phyloP scores from a whole-genome alignment of 225 moss, liverwort and hornwort genomes.

The Straminergon stramineum region DNA sequence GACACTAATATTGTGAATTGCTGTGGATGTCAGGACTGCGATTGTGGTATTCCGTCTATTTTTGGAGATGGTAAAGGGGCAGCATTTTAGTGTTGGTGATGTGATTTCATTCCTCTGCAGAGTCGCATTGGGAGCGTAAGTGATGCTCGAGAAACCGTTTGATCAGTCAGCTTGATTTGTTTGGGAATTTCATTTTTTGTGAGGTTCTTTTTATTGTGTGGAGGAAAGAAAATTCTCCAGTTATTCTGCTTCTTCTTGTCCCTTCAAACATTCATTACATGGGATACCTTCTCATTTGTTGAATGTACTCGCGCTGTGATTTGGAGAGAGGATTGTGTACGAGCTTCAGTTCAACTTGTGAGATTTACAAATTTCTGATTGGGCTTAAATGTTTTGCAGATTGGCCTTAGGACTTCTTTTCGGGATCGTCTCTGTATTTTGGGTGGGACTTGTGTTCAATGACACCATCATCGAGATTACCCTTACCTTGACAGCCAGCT shows the following conservation, averaged over 20 bases:
- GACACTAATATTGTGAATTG: not conserved
- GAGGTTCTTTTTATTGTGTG: not conserved
- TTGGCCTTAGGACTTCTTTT: conserved; percentile 63
- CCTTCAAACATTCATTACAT: not conserved
- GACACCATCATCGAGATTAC: conserved; percentile 88
- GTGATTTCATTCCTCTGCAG: conserved; percentile 68
- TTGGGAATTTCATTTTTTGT: not conserved
- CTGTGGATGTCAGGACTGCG: conserved; percentile 53
- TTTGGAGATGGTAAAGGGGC: conserved; percentile 68
- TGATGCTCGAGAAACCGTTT: not conserved
- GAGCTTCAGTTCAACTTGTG: not conserved
- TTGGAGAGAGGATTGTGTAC: not conserved
- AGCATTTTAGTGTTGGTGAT: conserved; percentile 38
- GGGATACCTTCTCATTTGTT: not conserved
- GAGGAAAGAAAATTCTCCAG: not conserved
- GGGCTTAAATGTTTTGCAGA: conserved; percentile 29
- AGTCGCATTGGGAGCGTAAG: conserved; percentile 90
- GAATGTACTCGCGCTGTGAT: not conserved
- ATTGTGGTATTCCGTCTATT: conserved; percentile 83
- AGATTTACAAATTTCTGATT: not conserved
- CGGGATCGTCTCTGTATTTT: conserved; percentile 64
- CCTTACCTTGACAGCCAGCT: conserved; percentile 89
- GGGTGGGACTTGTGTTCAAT: conserved; percentile 86
- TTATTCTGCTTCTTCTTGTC: not conserved
- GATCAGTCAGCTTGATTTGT: not conserved